These are phyloP conservation scores for Microdochium bolleyi DNA, from an alignment of 2,329 filamentous ascomycete genomes.

Conservation along the genomic window DNA sequence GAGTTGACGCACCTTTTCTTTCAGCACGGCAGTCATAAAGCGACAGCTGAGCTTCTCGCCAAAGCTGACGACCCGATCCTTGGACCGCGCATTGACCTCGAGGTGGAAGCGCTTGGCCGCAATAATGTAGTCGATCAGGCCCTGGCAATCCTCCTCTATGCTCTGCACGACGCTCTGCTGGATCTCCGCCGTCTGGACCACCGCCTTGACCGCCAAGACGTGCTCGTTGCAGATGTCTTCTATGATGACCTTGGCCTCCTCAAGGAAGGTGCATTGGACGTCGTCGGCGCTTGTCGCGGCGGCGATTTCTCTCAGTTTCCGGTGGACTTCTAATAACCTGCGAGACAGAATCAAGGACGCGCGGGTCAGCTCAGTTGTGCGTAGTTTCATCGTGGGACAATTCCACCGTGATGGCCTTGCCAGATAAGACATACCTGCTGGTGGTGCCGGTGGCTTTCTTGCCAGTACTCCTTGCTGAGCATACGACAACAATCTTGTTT, in stretches of 20 bases:
- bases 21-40: slow-evolving; percentile 79
- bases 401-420: neutral
- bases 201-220: slow-evolving; percentile 58
- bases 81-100: slow-evolving; percentile 70
- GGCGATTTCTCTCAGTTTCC: slow-evolving; percentile 45
- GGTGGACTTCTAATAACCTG: slow-evolving; percentile 52
- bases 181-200: slow-evolving; percentile 49
- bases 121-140: slow-evolving; percentile 65
- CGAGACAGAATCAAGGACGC: slow-evolving; percentile 1
- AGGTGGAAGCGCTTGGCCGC: slow-evolving; percentile 59
- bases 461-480: slow-evolving; percentile 87
- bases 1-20: slow-evolving; percentile 50
- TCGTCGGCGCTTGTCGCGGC: slow-evolving; percentile 43
- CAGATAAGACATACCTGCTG: slow-evolving; percentile 62
- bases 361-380: slow-evolving; percentile 6
- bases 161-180: slow-evolving; percentile 52
- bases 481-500: slow-evolving; percentile 83
- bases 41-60: slow-evolving; percentile 93
- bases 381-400: neutral
- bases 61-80: slow-evolving; percentile 86
- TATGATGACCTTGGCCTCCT: slow-evolving; percentile 67
- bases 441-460: slow-evolving; percentile 95
- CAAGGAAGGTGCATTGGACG: slow-evolving; percentile 44
- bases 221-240: slow-evolving; percentile 79
- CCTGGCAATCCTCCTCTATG: slow-evolving; percentile 72